Evolutionary conservation across 192 early-diverging fungal species (phyloP), one percentile per base, ranked within the genome.

Genomic region (Spinellus fusiger): DNA sequence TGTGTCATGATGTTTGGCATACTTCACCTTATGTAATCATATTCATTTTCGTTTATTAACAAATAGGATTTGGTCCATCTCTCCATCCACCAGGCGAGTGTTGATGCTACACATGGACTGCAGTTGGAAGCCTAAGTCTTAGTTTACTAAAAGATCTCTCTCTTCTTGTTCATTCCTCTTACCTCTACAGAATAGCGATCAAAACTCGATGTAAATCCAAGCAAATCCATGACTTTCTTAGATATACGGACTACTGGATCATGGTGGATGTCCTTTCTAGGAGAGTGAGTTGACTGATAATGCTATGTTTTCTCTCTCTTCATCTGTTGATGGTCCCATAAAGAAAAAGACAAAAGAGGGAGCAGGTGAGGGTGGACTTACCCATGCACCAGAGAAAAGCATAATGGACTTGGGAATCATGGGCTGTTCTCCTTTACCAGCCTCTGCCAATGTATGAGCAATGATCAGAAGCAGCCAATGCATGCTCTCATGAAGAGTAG

Each of bases 391-490:
- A 10, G 89, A 89, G 16, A 86, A 49, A 27, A 76, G 72, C 64
- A 87, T 74, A 26, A 92, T 46, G 0, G 83, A 55, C 13, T 79
- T 77, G 0, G 88, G 89, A 35, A 93, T 74, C 55, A 85, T 61
- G 1, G 88, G 86, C 28, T 74, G 77, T 66, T 93, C 90, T 10
- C 89, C 89, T 35, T 75, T 51, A 10, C 73, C 83, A n/a, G 80
- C 54, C 61, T 91, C 86, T 4, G 86, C 85, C 48, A 93, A 64
- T 2, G 91, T 56, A 62, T 82, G 83, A 16, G 78, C 87, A 27
- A 75, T 56, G 26, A 93, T 82, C 5, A 93, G 65, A 0, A 86
- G 74, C 5, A 89, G 56, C 90, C 90, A 93, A 73, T 93, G 86
- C 20, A 88, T 27, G 27, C 84, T 78, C 57, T 93, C 90, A 34